Conservation (phyloP, 1,284 basidiomycete species). For the Amylostereum areolatum region DNA sequence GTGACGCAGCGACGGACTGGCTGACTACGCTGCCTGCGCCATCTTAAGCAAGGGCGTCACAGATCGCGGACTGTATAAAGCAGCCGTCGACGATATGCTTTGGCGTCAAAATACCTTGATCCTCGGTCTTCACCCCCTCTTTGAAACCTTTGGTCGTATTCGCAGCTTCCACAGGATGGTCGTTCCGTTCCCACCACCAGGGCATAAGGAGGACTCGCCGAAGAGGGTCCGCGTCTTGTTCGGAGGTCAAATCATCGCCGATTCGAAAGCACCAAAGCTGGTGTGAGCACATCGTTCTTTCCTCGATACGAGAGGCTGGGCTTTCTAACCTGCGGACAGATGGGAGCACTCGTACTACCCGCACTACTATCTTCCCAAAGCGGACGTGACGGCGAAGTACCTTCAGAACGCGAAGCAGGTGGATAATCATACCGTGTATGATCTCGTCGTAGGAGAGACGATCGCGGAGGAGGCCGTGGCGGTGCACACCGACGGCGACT, state of each 20-base stretch:
- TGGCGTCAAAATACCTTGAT: too few relatives aligned
- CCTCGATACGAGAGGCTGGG: neutral
- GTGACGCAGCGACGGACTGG: too few relatives aligned
- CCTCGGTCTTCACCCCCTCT: too few relatives aligned
- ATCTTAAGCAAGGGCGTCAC: too few relatives aligned
- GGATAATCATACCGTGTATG: slow-evolving; percentile 28
- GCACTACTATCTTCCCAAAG: slow-evolving; percentile 42
- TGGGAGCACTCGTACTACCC: slow-evolving; percentile 54
- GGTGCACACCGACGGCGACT: slow-evolving; percentile 33
- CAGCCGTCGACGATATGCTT: too few relatives aligned
- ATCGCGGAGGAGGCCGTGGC: slow-evolving; percentile 37
- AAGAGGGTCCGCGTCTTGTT: slow-evolving; percentile 57
- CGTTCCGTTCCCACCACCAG: slow-evolving; percentile 25
- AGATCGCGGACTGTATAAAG: too few relatives aligned
- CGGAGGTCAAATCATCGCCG: slow-evolving; percentile 44
- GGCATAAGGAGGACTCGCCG: slow-evolving; percentile 35
- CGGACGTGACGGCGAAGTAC: slow-evolving; percentile 36
- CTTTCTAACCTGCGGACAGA: slow-evolving; percentile 24
- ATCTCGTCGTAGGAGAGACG: slow-evolving; percentile 39
- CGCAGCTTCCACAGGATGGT: slow-evolving; percentile 10
- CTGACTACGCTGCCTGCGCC: too few relatives aligned
- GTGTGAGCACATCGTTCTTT: slow-evolving; percentile 37
- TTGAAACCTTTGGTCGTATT: too few relatives aligned
- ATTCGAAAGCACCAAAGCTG: slow-evolving; percentile 47
- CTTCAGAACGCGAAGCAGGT: slow-evolving; percentile 25